phyloP scores from a whole-genome alignment of 257 asterid genomes.

The Capsicum pubescens region DNA sequence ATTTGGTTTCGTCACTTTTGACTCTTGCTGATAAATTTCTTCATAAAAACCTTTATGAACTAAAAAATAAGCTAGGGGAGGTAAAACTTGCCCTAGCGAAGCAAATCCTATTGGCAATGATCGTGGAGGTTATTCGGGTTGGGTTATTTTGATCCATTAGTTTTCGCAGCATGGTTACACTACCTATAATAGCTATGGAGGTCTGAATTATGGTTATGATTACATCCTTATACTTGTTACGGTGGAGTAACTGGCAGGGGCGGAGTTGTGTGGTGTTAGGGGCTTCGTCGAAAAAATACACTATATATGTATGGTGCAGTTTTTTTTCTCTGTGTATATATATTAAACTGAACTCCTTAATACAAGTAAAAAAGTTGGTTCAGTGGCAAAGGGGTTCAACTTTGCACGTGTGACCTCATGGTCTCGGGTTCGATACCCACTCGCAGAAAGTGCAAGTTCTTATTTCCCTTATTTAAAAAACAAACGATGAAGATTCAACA shows the following conservation, averaged over 20 bases:
- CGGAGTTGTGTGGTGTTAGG: too few species aligned
- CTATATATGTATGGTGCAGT: too few species aligned
- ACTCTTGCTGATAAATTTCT: constrained; percentile 85
- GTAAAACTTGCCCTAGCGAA: constrained; percentile 94
- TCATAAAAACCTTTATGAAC: constrained; percentile 79
- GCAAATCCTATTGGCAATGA: constrained; percentile 66
- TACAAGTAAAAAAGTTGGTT: too few species aligned
- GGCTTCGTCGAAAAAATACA: too few species aligned
- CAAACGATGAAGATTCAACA: too few species aligned
- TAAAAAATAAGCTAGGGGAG: constrained; percentile 85
- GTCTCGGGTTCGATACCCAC: too few species aligned
- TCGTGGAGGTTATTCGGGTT: constrained; percentile 55
- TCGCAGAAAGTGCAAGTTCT: too few species aligned
- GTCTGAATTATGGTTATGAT: constrained; percentile 51
- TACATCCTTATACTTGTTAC: neutral
- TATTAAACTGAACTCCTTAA: too few species aligned
- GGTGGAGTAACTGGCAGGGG: constrained; percentile 61
- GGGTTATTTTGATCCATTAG: constrained; percentile 67
- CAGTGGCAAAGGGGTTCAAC: too few species aligned
- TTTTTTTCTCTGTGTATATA: too few species aligned
- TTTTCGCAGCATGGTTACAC: constrained; percentile 54
- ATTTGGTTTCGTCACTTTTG: constrained; percentile 85
- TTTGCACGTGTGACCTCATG: too few species aligned
- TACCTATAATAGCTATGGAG: constrained; percentile 55
- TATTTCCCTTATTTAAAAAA: too few species aligned